phyloP scores from a whole-genome alignment of 1,284 basidiomycete species.

The Ustilago shanxiensis region DNA sequence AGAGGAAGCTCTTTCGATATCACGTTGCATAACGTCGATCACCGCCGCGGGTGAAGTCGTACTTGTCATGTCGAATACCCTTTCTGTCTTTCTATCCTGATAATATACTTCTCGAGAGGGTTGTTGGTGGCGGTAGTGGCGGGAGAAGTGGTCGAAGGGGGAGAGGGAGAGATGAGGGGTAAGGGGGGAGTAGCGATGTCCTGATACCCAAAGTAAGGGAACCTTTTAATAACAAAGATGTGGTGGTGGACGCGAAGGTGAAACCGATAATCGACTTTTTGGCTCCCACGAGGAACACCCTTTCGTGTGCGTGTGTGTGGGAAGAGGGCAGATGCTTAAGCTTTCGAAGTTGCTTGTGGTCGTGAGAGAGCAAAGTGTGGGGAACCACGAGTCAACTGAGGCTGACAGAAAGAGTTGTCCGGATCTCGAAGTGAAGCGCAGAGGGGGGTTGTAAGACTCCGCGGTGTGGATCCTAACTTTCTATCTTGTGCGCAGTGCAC shows the following conservation, averaged over 20 bases:
- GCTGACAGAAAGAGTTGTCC: too few species aligned
- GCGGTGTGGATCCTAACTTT: background rate
- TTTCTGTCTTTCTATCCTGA: too few species aligned
- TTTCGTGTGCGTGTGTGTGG: background rate
- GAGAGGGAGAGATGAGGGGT: background rate
- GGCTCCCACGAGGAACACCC: background rate
- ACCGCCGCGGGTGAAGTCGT: conserved; percentile 26
- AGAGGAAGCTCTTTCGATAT: conserved; percentile 35
- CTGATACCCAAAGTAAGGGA: background rate
- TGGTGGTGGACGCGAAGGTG: too few species aligned
- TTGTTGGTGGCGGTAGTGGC: background rate
- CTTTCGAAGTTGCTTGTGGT: background rate
- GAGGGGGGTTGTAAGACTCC: too few species aligned
- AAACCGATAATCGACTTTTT: too few species aligned
- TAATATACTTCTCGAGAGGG: too few species aligned
- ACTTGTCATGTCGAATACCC: conserved; percentile 19
- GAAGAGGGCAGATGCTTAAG: background rate
- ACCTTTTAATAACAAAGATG: conserved; percentile 4
- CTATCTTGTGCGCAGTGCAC: background rate
- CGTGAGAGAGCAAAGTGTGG: conserved; percentile 2
- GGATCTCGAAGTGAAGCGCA: too few species aligned
- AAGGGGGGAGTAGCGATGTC: background rate
- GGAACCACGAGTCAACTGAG: background rate
- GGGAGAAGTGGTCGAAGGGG: too few species aligned
- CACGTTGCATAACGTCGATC: conserved; percentile 24